A percentile compares a stretch with the other conserved stretches of the same genome.
phyloP scores from a whole-genome alignment of 148 eudicot genomes.

The Rhododendron griersonianum region DNA sequence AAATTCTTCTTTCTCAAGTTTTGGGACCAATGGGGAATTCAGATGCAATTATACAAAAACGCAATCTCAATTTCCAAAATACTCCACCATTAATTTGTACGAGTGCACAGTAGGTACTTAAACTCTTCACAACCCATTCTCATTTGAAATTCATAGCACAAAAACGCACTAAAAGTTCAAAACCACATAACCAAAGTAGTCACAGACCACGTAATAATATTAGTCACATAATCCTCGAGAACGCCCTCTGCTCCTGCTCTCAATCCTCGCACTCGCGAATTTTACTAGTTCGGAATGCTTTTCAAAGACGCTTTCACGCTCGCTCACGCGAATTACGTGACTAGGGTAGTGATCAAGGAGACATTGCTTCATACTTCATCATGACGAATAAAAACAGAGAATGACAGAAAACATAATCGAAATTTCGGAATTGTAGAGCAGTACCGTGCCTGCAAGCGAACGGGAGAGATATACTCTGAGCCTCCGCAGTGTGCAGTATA shows the following conservation, averaged over 20 bases:
- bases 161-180: neutral
- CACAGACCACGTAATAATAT: neutral
- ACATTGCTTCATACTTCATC: neutral
- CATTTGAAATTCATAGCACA: neutral
- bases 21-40: neutral
- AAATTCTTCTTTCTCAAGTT: neutral
- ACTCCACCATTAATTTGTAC: neutral
- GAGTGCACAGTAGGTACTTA: neutral
- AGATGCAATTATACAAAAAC: neutral
- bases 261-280: neutral
- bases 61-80: neutral
- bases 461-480: conserved; percentile 75
- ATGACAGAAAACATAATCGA: neutral
- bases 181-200: neutral
- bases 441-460: conserved; percentile 99
- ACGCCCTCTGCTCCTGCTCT: neutral
- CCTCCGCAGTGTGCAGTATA: conserved; percentile 88
- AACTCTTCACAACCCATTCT: neutral
- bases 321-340: neutral
- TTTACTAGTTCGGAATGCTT: neutral
- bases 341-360: neutral
- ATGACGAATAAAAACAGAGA: neutral
- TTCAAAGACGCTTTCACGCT: neutral
- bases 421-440: conserved; percentile 13
- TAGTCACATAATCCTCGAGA: neutral